These are phyloP conservation scores for Boletus coccyginus DNA, from an alignment of 768 basidiomycete genomes.

Conservation along the genomic window DNA sequence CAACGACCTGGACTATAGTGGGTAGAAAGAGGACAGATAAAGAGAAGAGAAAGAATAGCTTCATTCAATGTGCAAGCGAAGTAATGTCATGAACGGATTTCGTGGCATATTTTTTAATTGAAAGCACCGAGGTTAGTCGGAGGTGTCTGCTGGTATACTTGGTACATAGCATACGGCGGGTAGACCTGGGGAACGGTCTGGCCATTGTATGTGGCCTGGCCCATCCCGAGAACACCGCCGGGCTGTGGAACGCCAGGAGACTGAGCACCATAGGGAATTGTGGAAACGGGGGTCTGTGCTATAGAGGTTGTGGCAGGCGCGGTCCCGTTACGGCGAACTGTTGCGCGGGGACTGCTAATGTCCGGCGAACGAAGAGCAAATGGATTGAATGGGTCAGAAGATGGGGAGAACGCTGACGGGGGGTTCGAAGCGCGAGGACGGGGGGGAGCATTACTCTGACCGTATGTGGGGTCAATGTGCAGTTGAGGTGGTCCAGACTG, in stretches of 20 bases:
- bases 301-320: slow-evolving; percentile 33
- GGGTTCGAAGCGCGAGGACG: slow-evolving; percentile 46
- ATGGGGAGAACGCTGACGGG: slow-evolving; percentile 47
- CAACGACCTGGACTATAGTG: slow-evolving; percentile 25
- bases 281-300: slow-evolving; percentile 27
- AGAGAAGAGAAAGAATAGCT: slow-evolving; percentile 31
- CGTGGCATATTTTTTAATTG: slow-evolving; percentile 47
- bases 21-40: slow-evolving; percentile 30
- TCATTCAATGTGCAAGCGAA: slow-evolving; percentile 31
- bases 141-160: slow-evolving; percentile 75
- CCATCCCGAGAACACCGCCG: slow-evolving; percentile 58
- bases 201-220: slow-evolving; percentile 60
- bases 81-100: slow-evolving; percentile 42
- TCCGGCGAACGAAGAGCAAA: slow-evolving; percentile 53
- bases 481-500: slow-evolving; percentile 75
- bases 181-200: slow-evolving; percentile 66
- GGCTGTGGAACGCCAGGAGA: slow-evolving; percentile 60
- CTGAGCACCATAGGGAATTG: slow-evolving; percentile 54
- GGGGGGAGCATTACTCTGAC: slow-evolving; percentile 39
- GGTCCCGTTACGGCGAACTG: slow-evolving; percentile 44
- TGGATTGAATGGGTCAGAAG: slow-evolving; percentile 56
- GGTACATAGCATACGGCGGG: slow-evolving; percentile 76
- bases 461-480: slow-evolving; percentile 66
- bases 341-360: slow-evolving; percentile 47
- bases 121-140: slow-evolving; percentile 74